Conservation (phyloP, 345 rosid genomes). For the Limnanthes douglasii region DNA sequence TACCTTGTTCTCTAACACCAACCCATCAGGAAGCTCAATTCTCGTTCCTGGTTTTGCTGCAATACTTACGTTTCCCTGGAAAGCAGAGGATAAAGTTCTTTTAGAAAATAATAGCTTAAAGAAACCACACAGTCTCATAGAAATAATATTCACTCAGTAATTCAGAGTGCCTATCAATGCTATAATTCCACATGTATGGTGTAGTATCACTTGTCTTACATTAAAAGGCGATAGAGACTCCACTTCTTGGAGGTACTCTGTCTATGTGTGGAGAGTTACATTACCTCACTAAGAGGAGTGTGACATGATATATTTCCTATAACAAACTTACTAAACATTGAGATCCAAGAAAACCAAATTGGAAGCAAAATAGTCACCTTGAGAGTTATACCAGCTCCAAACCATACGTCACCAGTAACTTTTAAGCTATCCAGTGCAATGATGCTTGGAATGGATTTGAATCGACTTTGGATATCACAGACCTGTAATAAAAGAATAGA, state of each 20-base stretch:
- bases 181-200: too few relatives aligned
- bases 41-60: constrained; percentile 25
- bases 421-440: constrained; percentile 35
- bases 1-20: constrained; percentile 27
- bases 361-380: constrained; percentile 18
- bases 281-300: too few relatives aligned
- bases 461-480: constrained; percentile 27
- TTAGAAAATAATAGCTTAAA: background rate
- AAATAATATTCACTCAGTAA: too few relatives aligned
- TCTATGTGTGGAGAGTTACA: background rate
- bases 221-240: constrained; percentile 6
- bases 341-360: too few relatives aligned
- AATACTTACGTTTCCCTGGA: constrained; percentile 31
- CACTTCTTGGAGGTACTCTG: background rate
- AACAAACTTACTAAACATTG: too few relatives aligned
- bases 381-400: constrained; percentile 36
- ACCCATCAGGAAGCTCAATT: constrained; percentile 33
- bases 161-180: too few relatives aligned
- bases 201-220: too few relatives aligned
- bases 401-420: constrained; percentile 52
- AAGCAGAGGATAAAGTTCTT: background rate
- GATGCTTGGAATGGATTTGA: constrained; percentile 42
- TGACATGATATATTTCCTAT: too few relatives aligned
- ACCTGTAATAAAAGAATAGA: constrained; percentile 16
- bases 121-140: too few relatives aligned